These are phyloP conservation scores for Toxoplasma gondii DNA, from an alignment of 169 alveolate species.

Conservation along the genomic window DNA sequence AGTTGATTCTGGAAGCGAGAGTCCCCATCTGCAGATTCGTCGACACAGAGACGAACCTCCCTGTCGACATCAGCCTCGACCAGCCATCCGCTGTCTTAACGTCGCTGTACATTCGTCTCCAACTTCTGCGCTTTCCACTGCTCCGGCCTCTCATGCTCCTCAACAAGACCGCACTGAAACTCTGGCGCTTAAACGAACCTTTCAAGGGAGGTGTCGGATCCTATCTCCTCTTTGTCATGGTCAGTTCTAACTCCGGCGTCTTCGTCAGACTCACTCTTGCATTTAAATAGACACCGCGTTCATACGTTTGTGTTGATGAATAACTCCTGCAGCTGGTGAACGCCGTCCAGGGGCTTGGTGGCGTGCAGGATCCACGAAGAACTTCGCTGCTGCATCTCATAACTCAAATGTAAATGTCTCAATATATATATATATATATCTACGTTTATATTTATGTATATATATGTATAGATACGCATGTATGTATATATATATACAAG, in stretches of 20 bases:
- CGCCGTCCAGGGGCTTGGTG: neutral
- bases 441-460: too few relatives aligned
- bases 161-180: slow-evolving; percentile 70
- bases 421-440: too few relatives aligned
- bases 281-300: neutral
- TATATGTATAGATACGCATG: too few relatives aligned
- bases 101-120: slow-evolving; percentile 63
- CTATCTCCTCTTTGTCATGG: slow-evolving; percentile 72
- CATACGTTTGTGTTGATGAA: neutral
- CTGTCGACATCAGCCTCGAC: slow-evolving; percentile 73
- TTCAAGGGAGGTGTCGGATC: slow-evolving; percentile 78
- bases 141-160: slow-evolving; percentile 74
- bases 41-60: slow-evolving; percentile 72
- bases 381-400: neutral
- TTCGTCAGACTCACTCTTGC: neutral
- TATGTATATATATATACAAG: too few relatives aligned
- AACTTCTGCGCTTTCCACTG: slow-evolving; percentile 64
- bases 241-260: neutral
- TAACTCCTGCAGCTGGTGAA: neutral
- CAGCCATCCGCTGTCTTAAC: slow-evolving; percentile 73
- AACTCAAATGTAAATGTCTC: neutral
- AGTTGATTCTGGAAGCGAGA: slow-evolving; percentile 64
- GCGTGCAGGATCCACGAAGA: too few relatives aligned
- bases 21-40: slow-evolving; percentile 74
- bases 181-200: slow-evolving; percentile 69